phyloP scores from a whole-genome alignment of 495 filamentous ascomycete species.

The Echria macrotheca region DNA sequence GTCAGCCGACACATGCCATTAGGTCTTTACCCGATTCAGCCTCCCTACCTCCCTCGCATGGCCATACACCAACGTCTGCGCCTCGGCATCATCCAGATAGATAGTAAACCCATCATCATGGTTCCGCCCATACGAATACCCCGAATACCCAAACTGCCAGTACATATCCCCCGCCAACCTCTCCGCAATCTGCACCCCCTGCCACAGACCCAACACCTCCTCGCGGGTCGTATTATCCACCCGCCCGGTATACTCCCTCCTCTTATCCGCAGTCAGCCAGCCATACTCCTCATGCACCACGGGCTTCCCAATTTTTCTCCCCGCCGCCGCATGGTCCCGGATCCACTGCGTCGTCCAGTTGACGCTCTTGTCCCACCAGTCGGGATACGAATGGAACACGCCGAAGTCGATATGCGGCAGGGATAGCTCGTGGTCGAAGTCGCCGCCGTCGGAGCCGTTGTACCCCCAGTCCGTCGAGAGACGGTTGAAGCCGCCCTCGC shows the following conservation, averaged over 20 bases:
- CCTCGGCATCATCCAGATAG: conserved; percentile 37
- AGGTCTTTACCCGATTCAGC: too few relatives aligned
- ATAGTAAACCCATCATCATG: conserved; percentile 55
- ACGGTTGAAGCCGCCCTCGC: conserved; percentile 45
- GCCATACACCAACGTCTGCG: conserved; percentile 32
- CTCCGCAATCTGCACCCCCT: conserved; percentile 45
- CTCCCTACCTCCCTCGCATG: conserved; percentile 25
- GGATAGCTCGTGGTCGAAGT: conserved; percentile 56
- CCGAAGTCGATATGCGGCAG: conserved; percentile 60
- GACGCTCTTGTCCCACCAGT: conserved; percentile 38
- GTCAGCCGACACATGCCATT: too few relatives aligned
- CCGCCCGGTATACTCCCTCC: conserved; percentile 30
- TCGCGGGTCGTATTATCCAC: conserved; percentile 32
- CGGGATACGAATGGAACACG: conserved; percentile 62
- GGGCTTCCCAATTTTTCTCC: conserved; percentile 54
- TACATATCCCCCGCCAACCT: conserved; percentile 54
- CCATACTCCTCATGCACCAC: conserved; percentile 69
- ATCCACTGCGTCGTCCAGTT: conserved; percentile 55
- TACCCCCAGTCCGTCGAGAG: conserved; percentile 54
- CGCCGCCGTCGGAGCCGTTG: conserved; percentile 52
- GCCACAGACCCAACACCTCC: conserved; percentile 54
- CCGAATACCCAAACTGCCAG: conserved; percentile 59
- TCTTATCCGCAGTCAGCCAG: conserved; percentile 35
- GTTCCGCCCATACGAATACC: conserved; percentile 50
- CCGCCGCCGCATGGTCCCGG: conserved; percentile 52